Conservation (phyloP, 148 eudicot genomes). For the Heliamphora exappendiculata region DNA sequence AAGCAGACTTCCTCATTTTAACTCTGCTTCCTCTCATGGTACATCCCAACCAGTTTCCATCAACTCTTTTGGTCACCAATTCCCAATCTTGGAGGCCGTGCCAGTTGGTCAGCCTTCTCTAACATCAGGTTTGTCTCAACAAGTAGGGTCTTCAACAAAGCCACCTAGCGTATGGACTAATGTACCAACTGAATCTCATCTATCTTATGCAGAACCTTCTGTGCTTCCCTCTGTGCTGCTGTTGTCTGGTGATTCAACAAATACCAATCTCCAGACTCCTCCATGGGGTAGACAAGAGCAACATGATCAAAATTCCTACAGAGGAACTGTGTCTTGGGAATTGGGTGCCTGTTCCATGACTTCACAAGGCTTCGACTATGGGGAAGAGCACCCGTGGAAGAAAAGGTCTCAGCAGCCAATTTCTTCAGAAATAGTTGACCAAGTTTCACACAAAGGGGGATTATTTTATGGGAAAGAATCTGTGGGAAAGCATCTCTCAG, state of each 20-base stretch:
- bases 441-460: constrained; percentile 8
- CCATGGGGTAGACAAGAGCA: constrained; percentile 19
- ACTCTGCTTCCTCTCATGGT: constrained; percentile 18
- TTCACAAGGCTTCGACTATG: constrained; percentile 15
- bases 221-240: constrained; percentile 5
- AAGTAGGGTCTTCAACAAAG: constrained; percentile 17
- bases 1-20: constrained; percentile 13
- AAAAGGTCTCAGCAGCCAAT: constrained; percentile 5
- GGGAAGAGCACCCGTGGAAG: constrained; percentile 4
- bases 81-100: constrained; percentile 19
- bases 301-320: constrained; percentile 10
- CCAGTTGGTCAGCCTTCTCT: constrained; percentile 17
- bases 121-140: constrained; percentile 13
- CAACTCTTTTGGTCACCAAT: constrained; percentile 16
- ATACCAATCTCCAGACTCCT: constrained; percentile 16
- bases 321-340: constrained; percentile 10
- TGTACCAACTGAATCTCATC: constrained; percentile 13
- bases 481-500: constrained; percentile 10
- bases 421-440: constrained; percentile 2
- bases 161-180: constrained; percentile 16
- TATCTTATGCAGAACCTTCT: constrained; percentile 17
- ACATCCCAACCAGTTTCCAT: constrained; percentile 9
- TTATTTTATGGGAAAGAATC: constrained; percentile 12
- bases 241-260: constrained; percentile 21
- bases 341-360: constrained; percentile 16